Conservation (phyloP, 495 filamentous ascomycete genomes). For the Penicillium coprophilum region DNA sequence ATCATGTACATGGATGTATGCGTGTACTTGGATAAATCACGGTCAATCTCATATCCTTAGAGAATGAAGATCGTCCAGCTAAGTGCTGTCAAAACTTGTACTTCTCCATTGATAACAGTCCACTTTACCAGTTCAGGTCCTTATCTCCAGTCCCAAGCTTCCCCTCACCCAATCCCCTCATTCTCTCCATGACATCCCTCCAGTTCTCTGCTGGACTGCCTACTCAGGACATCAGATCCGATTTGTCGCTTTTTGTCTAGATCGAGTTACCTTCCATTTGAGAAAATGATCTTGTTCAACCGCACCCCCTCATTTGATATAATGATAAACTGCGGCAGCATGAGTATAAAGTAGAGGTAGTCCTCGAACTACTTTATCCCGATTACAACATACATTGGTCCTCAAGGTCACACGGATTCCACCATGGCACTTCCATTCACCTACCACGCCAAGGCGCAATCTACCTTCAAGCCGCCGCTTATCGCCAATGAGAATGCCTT, state of each 20-base stretch:
- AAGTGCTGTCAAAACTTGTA: not conserved
- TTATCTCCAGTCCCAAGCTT: conserved; percentile 13
- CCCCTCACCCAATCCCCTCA: conserved; percentile 15
- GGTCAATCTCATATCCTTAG: too few species aligned
- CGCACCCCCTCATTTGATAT: conserved; percentile 15
- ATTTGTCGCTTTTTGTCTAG: not conserved
- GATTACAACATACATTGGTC: too few species aligned
- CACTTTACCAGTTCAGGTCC: not conserved
- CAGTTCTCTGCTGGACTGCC: conserved; percentile 17
- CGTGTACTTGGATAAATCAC: too few species aligned
- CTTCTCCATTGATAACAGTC: not conserved
- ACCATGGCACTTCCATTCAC: conserved; percentile 39
- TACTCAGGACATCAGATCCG: conserved; percentile 23
- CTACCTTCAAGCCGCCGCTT: conserved; percentile 64
- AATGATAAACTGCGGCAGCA: not conserved
- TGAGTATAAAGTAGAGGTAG: conserved; percentile 2
- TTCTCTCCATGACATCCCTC: not conserved
- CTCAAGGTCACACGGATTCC: not conserved
- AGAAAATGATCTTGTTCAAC: not conserved
- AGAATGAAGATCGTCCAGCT: not conserved
- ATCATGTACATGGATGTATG: too few species aligned
- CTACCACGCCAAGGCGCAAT: conserved; percentile 61
- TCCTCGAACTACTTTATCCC: too few species aligned
- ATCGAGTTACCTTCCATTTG: conserved; percentile 8
- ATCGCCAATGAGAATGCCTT: conserved; percentile 76